Percentiles rank a stretch among this genome's conserved stretches.
phyloP scores from a whole-genome alignment of 176 grass and related monocot genomes.

The Triticum urartu region DNA sequence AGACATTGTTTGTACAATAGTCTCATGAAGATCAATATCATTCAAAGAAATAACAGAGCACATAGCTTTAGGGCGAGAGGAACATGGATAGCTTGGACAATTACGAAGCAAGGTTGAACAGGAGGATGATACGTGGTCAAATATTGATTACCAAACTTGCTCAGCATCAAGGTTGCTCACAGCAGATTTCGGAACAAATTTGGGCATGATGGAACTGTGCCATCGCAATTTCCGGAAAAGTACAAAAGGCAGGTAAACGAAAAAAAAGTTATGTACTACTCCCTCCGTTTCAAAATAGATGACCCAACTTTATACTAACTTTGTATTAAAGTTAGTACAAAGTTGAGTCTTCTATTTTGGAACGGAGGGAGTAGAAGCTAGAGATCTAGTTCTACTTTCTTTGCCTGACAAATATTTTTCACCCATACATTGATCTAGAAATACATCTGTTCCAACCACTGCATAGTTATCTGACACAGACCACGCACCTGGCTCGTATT shows the following conservation, averaged over 20 bases:
- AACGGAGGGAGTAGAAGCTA: neutral
- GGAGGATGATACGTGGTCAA: neutral
- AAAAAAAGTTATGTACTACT: neutral
- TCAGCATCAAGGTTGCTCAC: neutral
- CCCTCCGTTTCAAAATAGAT: too few relatives aligned
- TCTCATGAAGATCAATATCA: conserved; percentile 1
- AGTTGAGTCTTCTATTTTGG: too few relatives aligned
- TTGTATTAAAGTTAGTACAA: too few relatives aligned
- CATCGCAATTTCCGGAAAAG: neutral
- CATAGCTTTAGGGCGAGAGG: neutral
- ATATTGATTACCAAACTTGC: conserved; percentile 2
- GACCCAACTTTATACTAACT: too few relatives aligned
- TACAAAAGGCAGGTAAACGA: neutral
- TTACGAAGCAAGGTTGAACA: neutral
- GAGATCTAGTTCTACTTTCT: neutral
- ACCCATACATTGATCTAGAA: neutral
- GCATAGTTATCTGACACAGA: conserved; percentile 20
- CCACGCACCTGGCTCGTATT: conserved; percentile 75
- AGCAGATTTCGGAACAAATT: conserved; percentile 4
- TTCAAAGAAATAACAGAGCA: conserved; percentile 2
- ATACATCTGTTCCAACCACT: neutral
- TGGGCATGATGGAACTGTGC: neutral
- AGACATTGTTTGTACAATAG: conserved; percentile 21
- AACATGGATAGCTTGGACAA: neutral
- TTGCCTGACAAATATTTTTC: conserved; percentile 22